Evolutionary conservation across 75 land plant genomes (phyloP).

Genomic region (Larix kaempferi): DNA sequence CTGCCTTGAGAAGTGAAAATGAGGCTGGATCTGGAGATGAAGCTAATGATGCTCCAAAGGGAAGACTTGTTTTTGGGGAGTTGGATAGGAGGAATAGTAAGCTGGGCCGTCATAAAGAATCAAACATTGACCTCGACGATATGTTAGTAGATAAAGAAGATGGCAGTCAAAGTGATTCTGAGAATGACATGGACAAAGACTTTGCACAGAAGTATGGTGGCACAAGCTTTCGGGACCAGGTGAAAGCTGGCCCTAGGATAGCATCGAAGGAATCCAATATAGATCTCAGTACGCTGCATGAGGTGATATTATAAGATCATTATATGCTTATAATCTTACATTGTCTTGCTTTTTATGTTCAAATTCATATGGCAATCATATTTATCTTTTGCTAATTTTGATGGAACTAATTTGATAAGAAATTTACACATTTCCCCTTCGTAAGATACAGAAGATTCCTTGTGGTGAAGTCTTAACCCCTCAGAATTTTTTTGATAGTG

Average conservation of each 20-base stretch:
- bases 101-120: conserved; percentile 3
- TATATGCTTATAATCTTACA: neutral
- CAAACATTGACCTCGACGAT: conserved; percentile 9
- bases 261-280: neutral
- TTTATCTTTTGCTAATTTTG: neutral
- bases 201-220: neutral
- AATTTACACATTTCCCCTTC: neutral
- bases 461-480: neutral
- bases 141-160: conserved; percentile 15
- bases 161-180: conserved; percentile 46
- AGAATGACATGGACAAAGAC: neutral
- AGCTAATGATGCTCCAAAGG: conserved; percentile 23
- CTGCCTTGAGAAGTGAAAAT: conserved; percentile 21
- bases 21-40: conserved; percentile 11
- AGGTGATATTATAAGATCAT: neutral
- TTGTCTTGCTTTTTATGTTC: neutral
- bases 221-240: neutral
- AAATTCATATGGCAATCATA: neutral
- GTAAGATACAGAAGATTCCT: neutral
- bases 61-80: conserved; percentile 69
- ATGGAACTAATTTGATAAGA: neutral
- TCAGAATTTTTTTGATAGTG: neutral
- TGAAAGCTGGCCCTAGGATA: neutral
- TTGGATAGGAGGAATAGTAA: conserved; percentile 9
- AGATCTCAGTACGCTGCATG: conserved; percentile 3